A percentile compares a stretch with the other conserved stretches of the same genome.
These are phyloP conservation scores for Aureobasidium sp. DNA, from an alignment of 2,329 filamentous ascomycete genomes.

Conservation along the genomic window DNA sequence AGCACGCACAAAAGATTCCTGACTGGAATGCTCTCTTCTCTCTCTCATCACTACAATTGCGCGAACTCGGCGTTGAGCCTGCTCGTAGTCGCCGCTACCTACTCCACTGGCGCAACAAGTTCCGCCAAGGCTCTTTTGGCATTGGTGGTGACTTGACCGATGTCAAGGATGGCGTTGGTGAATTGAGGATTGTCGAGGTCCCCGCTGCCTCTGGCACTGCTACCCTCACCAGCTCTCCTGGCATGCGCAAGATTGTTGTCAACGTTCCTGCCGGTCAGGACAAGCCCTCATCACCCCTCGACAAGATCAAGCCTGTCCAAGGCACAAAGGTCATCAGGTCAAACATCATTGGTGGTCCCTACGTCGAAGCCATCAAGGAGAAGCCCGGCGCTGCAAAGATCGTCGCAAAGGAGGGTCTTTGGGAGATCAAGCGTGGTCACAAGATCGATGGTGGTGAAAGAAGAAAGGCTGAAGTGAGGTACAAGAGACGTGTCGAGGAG, in stretches of 20 bases:
- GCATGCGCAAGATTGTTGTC: conserved; percentile 50
- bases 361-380: conserved; percentile 59
- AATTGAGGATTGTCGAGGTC: conserved; percentile 51
- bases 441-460: conserved; percentile 98
- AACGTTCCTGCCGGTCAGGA: conserved; percentile 45
- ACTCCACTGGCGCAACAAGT: conserved; percentile 78
- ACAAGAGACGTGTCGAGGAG: conserved; percentile 74
- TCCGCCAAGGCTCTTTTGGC: conserved; percentile 67
- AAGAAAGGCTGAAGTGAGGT: conserved; percentile 73
- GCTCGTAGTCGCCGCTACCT: conserved; percentile 76
- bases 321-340: conserved; percentile 62
- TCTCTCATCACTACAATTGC: conserved; percentile 66
- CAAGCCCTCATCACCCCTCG: conserved; percentile 40
- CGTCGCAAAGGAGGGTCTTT: conserved; percentile 74
- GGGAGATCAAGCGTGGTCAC: conserved; percentile 77
- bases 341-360: conserved; percentile 65
- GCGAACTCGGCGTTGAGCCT: conserved; percentile 78
- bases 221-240: conserved; percentile 45
- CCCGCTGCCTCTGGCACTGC: conserved; percentile 30
- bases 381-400: conserved; percentile 55
- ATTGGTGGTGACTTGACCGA: conserved; percentile 73
- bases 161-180: conserved; percentile 55
- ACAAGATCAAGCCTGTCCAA: conserved; percentile 45
- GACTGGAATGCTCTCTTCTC: conserved; percentile 88
- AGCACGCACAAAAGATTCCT: conserved; percentile 78